Evolutionary conservation across 345 rosid genomes (phyloP).

Genomic region (Acer saccharum): DNA sequence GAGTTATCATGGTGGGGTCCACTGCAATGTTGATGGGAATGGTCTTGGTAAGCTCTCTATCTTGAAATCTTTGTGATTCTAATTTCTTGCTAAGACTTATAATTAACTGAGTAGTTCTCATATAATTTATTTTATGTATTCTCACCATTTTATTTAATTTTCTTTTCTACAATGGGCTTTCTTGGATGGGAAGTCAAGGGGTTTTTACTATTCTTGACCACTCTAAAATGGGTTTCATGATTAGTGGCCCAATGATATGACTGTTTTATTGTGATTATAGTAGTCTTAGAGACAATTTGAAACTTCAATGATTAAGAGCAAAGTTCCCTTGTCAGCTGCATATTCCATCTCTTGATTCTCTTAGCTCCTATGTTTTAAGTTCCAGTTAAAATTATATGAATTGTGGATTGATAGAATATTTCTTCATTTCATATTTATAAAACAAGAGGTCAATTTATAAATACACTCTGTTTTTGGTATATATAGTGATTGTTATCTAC

Average conservation of each 20-base stretch:
- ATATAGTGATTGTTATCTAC: too few relatives aligned
- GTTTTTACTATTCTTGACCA: not conserved
- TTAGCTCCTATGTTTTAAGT: not conserved
- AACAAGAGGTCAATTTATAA: not conserved
- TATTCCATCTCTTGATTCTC: not conserved
- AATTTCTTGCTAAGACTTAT: not conserved
- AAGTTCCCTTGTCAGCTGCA: not conserved
- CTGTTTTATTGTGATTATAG: not conserved
- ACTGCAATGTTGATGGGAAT: constrained; percentile 98
- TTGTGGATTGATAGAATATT: not conserved
- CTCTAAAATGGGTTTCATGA: not conserved
- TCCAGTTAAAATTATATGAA: not conserved
- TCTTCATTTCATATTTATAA: not conserved
- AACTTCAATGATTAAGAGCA: not conserved
- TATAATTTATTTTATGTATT: not conserved
- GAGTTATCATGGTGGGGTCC: constrained; percentile 79
- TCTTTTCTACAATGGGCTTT: not conserved
- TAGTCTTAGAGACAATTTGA: not conserved
- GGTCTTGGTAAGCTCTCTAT: constrained; percentile 66
- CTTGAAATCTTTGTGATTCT: not conserved
- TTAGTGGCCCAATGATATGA: not conserved
- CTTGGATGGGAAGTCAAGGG: not conserved
- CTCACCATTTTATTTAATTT: not conserved
- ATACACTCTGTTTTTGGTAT: too few relatives aligned
- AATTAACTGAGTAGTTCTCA: not conserved